These are phyloP conservation scores for Phaeolepiota aurea DNA, from an alignment of 768 basidiomycete genomes.

Conservation along the genomic window DNA sequence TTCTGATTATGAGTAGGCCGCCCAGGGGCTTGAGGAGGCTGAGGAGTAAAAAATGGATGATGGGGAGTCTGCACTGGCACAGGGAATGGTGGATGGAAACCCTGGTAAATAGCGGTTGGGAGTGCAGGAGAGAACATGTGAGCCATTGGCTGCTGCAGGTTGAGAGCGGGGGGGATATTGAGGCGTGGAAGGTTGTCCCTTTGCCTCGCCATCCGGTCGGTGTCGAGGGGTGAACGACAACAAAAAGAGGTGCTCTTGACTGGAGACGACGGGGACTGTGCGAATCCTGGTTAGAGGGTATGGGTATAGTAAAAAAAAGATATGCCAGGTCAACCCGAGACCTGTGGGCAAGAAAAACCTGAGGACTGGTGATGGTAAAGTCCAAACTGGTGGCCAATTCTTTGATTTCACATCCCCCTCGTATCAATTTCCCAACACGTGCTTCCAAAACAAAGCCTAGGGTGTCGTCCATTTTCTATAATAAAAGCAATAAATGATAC, in stretches of 20 bases:
- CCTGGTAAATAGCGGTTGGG: conserved; percentile 49
- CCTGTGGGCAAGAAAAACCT: not conserved
- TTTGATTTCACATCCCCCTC: not conserved
- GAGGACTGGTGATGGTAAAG: not conserved
- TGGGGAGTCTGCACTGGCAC: conserved; percentile 62
- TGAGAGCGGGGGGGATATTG: conserved; percentile 44
- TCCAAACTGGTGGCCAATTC: not conserved
- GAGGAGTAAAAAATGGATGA: conserved; percentile 55
- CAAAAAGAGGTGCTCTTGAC: not conserved
- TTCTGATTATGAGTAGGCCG: conserved; percentile 50
- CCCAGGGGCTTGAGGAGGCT: conserved; percentile 39
- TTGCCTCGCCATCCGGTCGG: conserved; percentile 34
- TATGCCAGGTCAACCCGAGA: not conserved
- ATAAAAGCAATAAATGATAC: no score
- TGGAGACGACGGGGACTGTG: not conserved
- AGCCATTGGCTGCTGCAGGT: conserved; percentile 46
- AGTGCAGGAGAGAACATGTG: conserved; percentile 62
- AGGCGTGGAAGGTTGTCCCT: conserved; percentile 51
- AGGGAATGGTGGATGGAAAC: conserved; percentile 50
- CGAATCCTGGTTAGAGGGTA: not conserved
- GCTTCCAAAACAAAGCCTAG: conserved; percentile 1
- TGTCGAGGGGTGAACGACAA: conserved; percentile 3
- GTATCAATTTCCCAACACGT: not conserved
- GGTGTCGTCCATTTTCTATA: no score
- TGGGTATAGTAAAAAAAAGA: not conserved